Percentiles rank a stretch among this genome's conserved stretches.
phyloP scores from a whole-genome alignment of 768 basidiomycete genomes.

The Pleurotus giganteus region DNA sequence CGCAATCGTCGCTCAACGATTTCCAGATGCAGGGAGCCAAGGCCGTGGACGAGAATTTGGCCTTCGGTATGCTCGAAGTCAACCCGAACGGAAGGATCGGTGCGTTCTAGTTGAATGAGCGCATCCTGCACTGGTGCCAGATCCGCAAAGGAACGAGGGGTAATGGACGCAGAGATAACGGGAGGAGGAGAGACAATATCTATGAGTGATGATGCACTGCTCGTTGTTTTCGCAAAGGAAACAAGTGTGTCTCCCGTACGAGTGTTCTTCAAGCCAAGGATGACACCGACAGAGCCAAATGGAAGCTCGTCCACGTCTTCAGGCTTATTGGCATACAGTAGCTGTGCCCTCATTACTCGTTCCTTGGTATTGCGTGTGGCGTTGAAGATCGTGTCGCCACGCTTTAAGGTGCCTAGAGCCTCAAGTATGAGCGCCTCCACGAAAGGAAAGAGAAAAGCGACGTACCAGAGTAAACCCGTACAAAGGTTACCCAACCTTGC shows the following conservation, averaged over 20 bases:
- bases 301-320: slow-evolving; percentile 79
- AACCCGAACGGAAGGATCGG: slow-evolving; percentile 84
- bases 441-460: slow-evolving; percentile 6
- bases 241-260: slow-evolving; percentile 87
- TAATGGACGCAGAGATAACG: slow-evolving; percentile 80
- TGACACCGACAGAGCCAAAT: slow-evolving; percentile 81
- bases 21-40: slow-evolving; percentile 86
- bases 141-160: slow-evolving; percentile 79
- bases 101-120: slow-evolving; percentile 68
- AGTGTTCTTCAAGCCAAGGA: slow-evolving; percentile 79
- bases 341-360: slow-evolving; percentile 68
- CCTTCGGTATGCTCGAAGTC: slow-evolving; percentile 67
- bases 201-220: slow-evolving; percentile 36
- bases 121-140: slow-evolving; percentile 76
- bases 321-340: slow-evolving; percentile 75
- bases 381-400: slow-evolving; percentile 62
- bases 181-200: slow-evolving; percentile 78
- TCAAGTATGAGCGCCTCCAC: not conserved
- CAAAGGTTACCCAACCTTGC: slow-evolving; percentile 90
- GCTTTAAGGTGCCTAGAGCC: slow-evolving; percentile 61
- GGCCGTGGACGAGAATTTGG: slow-evolving; percentile 78
- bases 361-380: slow-evolving; percentile 68
- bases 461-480: slow-evolving; percentile 83
- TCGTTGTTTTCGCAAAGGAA: slow-evolving; percentile 38
- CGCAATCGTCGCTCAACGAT: slow-evolving; percentile 79